These are phyloP conservation scores for Halophytophthora batemanensis DNA, from an alignment of 352 stramenopile genomes.

Conservation along the genomic window DNA sequence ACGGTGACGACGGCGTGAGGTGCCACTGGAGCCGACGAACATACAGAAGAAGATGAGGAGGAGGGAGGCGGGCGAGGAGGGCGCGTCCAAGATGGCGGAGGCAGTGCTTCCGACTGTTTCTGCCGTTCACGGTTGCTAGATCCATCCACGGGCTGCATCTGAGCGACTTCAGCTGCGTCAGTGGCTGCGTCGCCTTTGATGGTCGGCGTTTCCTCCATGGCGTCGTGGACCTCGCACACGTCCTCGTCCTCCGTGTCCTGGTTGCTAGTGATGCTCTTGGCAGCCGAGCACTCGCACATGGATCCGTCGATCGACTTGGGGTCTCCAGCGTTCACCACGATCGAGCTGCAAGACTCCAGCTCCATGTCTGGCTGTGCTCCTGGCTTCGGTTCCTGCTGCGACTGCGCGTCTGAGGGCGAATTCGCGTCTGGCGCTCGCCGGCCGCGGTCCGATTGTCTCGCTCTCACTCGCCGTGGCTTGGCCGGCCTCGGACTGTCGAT, in stretches of 20 bases:
- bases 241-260: slow-evolving; percentile 10
- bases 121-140: no score
- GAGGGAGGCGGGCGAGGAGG: no score
- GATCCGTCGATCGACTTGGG: neutral
- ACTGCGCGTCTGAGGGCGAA: neutral
- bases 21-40: no score
- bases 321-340: neutral
- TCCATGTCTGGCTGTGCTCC: no score
- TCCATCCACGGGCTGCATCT: no score
- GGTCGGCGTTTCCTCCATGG: slow-evolving; percentile 13
- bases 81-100: no score
- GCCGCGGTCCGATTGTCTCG: no score
- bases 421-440: slow-evolving; percentile 1
- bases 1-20: neutral
- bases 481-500: neutral
- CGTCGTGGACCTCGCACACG: slow-evolving; percentile 1
- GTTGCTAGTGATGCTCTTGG: slow-evolving; percentile 7
- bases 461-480: neutral
- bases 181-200: slow-evolving; percentile 1
- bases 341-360: neutral
- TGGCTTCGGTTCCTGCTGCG: neutral
- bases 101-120: no score
- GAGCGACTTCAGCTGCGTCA: neutral
- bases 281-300: slow-evolving; percentile 16
- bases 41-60: neutral